phyloP scores from a whole-genome alignment of 495 filamentous ascomycete species.

The Penicillium parvum region DNA sequence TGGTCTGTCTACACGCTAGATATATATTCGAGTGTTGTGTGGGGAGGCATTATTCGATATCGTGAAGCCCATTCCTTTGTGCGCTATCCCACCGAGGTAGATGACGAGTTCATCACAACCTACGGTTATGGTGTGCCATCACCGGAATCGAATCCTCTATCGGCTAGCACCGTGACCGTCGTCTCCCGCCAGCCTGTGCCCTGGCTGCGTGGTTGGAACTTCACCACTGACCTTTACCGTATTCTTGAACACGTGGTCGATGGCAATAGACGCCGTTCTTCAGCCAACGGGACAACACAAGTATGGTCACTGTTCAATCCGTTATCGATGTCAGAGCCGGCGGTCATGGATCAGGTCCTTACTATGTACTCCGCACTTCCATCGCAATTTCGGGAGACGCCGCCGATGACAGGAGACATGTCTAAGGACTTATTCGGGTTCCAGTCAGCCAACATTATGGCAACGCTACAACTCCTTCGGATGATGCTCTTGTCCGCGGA shows the following conservation, averaged over 20 bases:
- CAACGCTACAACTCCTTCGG: conserved; percentile 46
- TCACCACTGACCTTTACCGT: conserved; percentile 48
- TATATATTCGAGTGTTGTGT: conserved; percentile 46
- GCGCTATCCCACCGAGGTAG: conserved; percentile 40
- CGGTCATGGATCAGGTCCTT: conserved; percentile 37
- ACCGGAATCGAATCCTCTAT: conserved; percentile 5
- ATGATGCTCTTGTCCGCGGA: conserved; percentile 45
- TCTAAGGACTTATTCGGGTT: conserved; percentile 41
- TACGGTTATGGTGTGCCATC: conserved; percentile 24
- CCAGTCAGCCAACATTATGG: conserved; percentile 50
- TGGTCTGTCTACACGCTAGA: conserved; percentile 54
- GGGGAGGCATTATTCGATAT: conserved; percentile 40
- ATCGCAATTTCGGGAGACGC: conserved; percentile 33
- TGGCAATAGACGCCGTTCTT: conserved; percentile 25
- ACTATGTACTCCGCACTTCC: conserved; percentile 38
- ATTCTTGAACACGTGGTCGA: conserved; percentile 45
- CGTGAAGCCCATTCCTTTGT: conserved; percentile 43
- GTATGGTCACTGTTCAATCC: conserved; percentile 26
- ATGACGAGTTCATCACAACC: conserved; percentile 37
- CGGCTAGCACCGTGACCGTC: conserved; percentile 4
- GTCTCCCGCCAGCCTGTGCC: conserved; percentile 20
- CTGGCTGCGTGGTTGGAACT: conserved; percentile 53
- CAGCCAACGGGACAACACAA: conserved; percentile 25
- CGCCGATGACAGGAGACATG: conserved; percentile 28
- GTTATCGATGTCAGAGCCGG: conserved; percentile 23